Base-by-base conservation (phyloP, 768 basidiomycete species). In the Tricholoma furcatifolium region DNA sequence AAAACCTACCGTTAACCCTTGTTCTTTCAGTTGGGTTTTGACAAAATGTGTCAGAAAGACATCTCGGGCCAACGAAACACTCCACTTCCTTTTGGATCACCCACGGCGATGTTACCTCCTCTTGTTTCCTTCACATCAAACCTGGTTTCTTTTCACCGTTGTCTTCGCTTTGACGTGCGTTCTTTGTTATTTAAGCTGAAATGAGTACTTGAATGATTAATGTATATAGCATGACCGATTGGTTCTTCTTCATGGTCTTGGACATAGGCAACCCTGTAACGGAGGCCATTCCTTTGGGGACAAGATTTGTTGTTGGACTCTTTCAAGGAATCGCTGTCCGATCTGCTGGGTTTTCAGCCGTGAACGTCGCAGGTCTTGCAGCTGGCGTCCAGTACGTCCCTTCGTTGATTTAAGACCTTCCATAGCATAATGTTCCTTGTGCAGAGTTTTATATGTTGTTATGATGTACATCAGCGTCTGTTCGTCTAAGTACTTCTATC, bases 401-500 rank as follows among this genome's bases (percentile, higher is more conserved):
- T 24, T 40, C 8, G 27, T 3, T 36, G 21, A 15, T 7, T 49
- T 30, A 11, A 14, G 30, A 12, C 14, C 46, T 47, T 39, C 5
- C 24, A 27, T n/a, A 7, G 3, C n/a, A 24, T 52, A 12, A 43
- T 57, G 18, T 58, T 21, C n/a, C 17, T 11, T 34, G 12, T 47
- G 56, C 60, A 92, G 89, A 65, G 89, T 95, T 0, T 67, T 95
- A 38, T 95, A 88, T 64, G 84, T 91, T 2, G 77, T 94, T 62
- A 96, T 94, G 94, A 98, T 96, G 94, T 93, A 90, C 62, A 83
- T 92, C 60, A 85, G 84, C 61, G 79, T 88, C 56, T 88, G 89
- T 91, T 61, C 71, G 85, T 80, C n/a, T n/a, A n/a, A 47, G 52
- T 21, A 43, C 14, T 15, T n/a, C 30, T 38, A 20, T 34, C n/a